phyloP scores from a whole-genome alignment of 2,329 filamentous ascomycete genomes.

The Hymenotorrendiella dingleyae region DNA sequence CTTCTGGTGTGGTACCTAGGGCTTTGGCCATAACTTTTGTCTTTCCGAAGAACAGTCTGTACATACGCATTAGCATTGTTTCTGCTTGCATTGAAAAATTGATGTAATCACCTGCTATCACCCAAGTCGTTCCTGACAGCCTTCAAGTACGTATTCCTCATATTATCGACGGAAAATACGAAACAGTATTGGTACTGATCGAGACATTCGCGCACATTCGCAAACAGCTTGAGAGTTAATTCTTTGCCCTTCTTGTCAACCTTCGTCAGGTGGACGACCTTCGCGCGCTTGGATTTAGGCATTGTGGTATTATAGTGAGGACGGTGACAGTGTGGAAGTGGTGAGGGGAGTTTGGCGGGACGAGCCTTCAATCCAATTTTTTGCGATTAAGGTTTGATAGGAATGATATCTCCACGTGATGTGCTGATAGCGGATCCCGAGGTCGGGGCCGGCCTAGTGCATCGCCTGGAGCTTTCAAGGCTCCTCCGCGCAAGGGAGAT shows the following conservation, averaged over 20 bases:
- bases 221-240: slow-evolving; percentile 77
- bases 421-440: too few species aligned
- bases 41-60: slow-evolving; percentile 94
- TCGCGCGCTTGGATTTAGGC: slow-evolving; percentile 94
- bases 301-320: slow-evolving; percentile 42
- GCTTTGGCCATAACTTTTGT: slow-evolving; percentile 98
- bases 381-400: slow-evolving; percentile 12
- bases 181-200: slow-evolving; percentile 87
- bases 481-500: too few species aligned
- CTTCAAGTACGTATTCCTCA: slow-evolving; percentile 96
- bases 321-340: not conserved
- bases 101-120: slow-evolving; percentile 84
- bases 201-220: slow-evolving; percentile 78
- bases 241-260: slow-evolving; percentile 92
- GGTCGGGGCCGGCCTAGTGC: too few species aligned
- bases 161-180: slow-evolving; percentile 91
- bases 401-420: slow-evolving; percentile 11
- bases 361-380: slow-evolving; percentile 14
- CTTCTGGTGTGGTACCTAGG: slow-evolving; percentile 70
- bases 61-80: not conserved
- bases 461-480: too few species aligned
- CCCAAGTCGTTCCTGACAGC: slow-evolving; percentile 77
- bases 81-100: too few species aligned
- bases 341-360: slow-evolving; percentile 5
- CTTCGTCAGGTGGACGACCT: slow-evolving; percentile 83